phyloP scores from a whole-genome alignment of 2,329 filamentous ascomycete species.

The Beauveria medogensis region DNA sequence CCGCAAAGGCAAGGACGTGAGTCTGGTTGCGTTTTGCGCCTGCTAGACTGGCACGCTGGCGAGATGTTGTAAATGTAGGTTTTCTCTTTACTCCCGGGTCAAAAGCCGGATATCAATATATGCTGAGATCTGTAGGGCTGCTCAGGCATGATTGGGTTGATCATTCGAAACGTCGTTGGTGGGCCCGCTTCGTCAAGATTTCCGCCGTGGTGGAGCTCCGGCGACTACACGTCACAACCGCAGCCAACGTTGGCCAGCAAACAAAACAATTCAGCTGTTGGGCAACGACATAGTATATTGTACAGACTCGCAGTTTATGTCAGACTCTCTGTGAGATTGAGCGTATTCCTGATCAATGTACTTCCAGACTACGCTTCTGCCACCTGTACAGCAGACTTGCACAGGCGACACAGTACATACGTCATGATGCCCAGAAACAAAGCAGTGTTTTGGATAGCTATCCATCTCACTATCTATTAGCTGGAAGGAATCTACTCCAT shows the following conservation, averaged over 20 bases:
- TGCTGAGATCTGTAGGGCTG: neutral
- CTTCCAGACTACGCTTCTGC: neutral
- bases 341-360: too few relatives aligned
- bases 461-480: neutral
- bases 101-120: neutral
- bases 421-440: too few relatives aligned
- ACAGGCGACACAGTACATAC: too few relatives aligned
- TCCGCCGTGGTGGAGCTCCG: neutral
- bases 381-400: neutral
- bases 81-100: neutral
- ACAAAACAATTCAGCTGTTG: too few relatives aligned
- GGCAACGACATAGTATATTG: too few relatives aligned
- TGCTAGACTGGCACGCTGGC: neutral
- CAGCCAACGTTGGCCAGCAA: neutral
- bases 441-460: too few relatives aligned
- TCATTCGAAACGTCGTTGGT: neutral
- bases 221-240: neutral
- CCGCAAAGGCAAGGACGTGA: too few relatives aligned
- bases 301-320: too few relatives aligned
- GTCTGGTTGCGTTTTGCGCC: too few relatives aligned
- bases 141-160: neutral
- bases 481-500: neutral
- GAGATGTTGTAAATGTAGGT: too few relatives aligned
- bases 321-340: too few relatives aligned
- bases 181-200: neutral